phyloP scores from a whole-genome alignment of 305 asterid species.

The Fraxinus platypoda region DNA sequence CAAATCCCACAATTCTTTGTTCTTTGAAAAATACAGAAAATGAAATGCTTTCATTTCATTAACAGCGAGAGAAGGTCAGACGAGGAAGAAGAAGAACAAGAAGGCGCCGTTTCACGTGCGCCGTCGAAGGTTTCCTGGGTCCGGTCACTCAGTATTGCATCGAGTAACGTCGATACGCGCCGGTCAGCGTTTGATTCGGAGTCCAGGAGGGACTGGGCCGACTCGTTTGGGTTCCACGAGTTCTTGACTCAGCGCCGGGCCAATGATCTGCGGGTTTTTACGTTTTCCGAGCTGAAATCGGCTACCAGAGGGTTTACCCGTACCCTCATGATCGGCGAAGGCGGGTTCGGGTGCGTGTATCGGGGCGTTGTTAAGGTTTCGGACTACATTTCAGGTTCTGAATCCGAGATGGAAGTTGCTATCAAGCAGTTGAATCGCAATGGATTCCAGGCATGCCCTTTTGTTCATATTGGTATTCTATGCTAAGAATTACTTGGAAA shows the following conservation, averaged over 20 bases:
- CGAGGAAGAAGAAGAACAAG: slow-evolving; percentile 43
- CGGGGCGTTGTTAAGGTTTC: slow-evolving; percentile 33
- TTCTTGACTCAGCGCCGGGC: slow-evolving; percentile 57
- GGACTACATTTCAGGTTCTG: slow-evolving; percentile 31
- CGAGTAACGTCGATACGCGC: slow-evolving; percentile 58
- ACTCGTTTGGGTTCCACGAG: slow-evolving; percentile 54
- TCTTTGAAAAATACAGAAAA: slow-evolving; percentile 11
- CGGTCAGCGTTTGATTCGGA: slow-evolving; percentile 70
- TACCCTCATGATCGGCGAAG: slow-evolving; percentile 70
- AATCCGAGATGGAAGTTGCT: slow-evolving; percentile 53
- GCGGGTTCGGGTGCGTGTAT: slow-evolving; percentile 75
- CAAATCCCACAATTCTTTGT: background rate
- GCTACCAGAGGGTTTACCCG: slow-evolving; percentile 74
- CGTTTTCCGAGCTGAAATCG: slow-evolving; percentile 62
- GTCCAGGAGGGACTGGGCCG: slow-evolving; percentile 59
- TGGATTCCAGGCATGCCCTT: slow-evolving; percentile 86
- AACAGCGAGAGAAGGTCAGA: slow-evolving; percentile 44
- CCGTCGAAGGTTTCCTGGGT: slow-evolving; percentile 66
- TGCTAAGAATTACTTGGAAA: background rate
- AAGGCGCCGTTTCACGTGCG: slow-evolving; percentile 36
- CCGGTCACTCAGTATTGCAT: slow-evolving; percentile 80
- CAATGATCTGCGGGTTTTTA: slow-evolving; percentile 66
- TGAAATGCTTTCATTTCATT: slow-evolving; percentile 87
- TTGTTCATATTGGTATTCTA: background rate
- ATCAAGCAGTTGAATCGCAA: slow-evolving; percentile 75